Evolutionary conservation across 805 yeast species (phyloP).

Genomic region (Wickerhamiella parazyma): DNA sequence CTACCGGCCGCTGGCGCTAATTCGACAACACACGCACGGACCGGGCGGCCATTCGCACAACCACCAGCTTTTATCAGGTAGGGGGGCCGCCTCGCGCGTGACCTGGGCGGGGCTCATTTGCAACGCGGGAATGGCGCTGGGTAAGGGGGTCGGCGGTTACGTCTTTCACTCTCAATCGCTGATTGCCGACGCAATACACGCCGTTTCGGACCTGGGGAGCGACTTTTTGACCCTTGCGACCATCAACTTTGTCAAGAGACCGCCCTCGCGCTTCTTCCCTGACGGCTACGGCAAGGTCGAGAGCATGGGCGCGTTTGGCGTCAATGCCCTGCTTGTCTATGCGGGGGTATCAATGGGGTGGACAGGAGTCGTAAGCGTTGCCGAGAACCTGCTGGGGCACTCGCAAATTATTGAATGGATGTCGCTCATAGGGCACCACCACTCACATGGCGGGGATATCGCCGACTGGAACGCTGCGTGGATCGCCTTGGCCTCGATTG

Average conservation of each 20-base stretch:
- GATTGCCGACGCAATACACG: conserved; percentile 89
- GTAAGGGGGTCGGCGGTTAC: conserved; percentile 81
- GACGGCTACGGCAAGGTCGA: conserved; percentile 88
- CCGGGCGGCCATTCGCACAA: conserved; percentile 1
- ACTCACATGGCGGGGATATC: conserved; percentile 26
- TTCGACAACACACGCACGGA: conserved; percentile 2
- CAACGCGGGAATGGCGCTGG: conserved; percentile 72
- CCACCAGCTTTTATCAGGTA: not conserved
- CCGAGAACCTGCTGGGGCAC: conserved; percentile 15
- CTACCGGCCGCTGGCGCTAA: not conserved
- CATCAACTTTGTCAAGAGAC: conserved; percentile 56
- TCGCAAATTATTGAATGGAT: conserved; percentile 10
- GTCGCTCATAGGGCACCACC: conserved; percentile 32
- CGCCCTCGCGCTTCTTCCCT: conserved; percentile 53
- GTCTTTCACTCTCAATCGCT: conserved; percentile 90
- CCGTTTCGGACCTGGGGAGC: conserved; percentile 77
- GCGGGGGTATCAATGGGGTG: conserved; percentile 92
- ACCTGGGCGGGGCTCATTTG: conserved; percentile 84
- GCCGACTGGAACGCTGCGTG: conserved; percentile 87
- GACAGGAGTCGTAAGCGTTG: conserved; percentile 46
- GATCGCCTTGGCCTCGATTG: conserved; percentile 83
- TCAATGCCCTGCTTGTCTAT: conserved; percentile 63
- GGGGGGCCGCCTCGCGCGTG: conserved; percentile 64
- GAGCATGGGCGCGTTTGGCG: conserved; percentile 81
- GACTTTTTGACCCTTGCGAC: conserved; percentile 84